Evolutionary conservation across 306 rosid species (phyloP), one percentile per base, ranked within the genome.

Genomic region (Cucumis sativus): DNA sequence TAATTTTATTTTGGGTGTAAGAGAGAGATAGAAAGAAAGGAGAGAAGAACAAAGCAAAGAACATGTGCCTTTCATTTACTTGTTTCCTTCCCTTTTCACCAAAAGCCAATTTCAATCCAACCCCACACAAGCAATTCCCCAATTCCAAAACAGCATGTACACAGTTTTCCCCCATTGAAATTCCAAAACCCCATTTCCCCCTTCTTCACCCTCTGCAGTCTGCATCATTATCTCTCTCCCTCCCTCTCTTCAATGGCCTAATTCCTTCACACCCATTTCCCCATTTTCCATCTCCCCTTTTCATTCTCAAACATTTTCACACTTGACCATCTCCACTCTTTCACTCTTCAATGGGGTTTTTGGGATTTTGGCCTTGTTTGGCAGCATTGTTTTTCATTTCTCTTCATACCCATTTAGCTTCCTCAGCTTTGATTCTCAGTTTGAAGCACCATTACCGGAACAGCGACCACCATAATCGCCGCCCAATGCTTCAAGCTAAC

Each of bases 401-500:
- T 71, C 78, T 88, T 62, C 91, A 88, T 59, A 61, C 64, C 76
- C 86, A 78, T 15, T 1, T 75, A 39, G 85, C 80, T 49, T 92
- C 74, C 4, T 88, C 96, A 16, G 97, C 96, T 79, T 17, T 92
- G 41, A 63, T 88, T 14, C 17, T 80, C 63, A 87, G 90, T 82
- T 67, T 90, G 79, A 95, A 77, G 84, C 83, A 92, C 57, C 95
- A 86, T 81, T 89, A 84, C 45, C 77, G 45, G 77, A 41, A 40
- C 54, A 61, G 20, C 61, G 49, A 80, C 21, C 90, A 82, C 78
- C 88, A 85, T 58, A 85, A 82, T 47, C 74, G 85, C 75, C 67
- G 84, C 7, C 79, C 81, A 12, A 80, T 89, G 93, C 85, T 90
- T 78, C 97, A 87, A 84, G 83, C 95, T 69, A 92, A 95, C 85